Percentiles rank a stretch among this genome's conserved stretches.
Evolutionary conservation across 345 rosid species (phyloP).

Genomic region (Carallia pectinifolia): DNA sequence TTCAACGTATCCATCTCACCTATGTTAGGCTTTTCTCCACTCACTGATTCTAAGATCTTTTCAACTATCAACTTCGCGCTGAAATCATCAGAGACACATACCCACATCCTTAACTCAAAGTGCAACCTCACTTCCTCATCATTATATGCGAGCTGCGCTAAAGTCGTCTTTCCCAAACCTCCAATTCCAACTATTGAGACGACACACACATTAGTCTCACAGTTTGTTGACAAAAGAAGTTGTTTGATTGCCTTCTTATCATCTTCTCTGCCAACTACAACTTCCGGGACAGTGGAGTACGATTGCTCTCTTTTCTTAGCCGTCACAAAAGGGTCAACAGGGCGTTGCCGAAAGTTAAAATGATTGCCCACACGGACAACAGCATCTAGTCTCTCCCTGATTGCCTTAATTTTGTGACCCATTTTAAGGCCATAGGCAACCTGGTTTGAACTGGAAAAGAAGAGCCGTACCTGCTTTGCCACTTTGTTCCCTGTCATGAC

Average conservation of each 20-base stretch:
- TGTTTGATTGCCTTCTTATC: slow-evolving; percentile 9
- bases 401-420: slow-evolving; percentile 10
- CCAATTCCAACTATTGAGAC: slow-evolving; percentile 27
- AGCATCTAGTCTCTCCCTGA: slow-evolving; percentile 17
- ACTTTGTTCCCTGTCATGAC: background rate
- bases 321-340: background rate
- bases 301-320: background rate
- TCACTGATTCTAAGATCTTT: slow-evolving; percentile 18
- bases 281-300: slow-evolving; percentile 6
- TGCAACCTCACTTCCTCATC: slow-evolving; percentile 13
- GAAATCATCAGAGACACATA: slow-evolving; percentile 10
- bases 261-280: slow-evolving; percentile 12
- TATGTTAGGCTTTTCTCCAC: background rate
- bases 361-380: background rate
- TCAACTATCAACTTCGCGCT: slow-evolving; percentile 6
- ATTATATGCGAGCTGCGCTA: slow-evolving; percentile 19
- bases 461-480: background rate
- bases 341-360: background rate
- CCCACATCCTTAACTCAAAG: slow-evolving; percentile 10
- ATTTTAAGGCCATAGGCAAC: background rate
- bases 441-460: slow-evolving; percentile 9
- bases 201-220: slow-evolving; percentile 10
- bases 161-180: slow-evolving; percentile 27
- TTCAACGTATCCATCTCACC: slow-evolving; percentile 12
- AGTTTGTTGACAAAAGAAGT: background rate